Conservation (phyloP, 2,329 filamentous ascomycete species). For the Aspergillus uvarum region DNA sequence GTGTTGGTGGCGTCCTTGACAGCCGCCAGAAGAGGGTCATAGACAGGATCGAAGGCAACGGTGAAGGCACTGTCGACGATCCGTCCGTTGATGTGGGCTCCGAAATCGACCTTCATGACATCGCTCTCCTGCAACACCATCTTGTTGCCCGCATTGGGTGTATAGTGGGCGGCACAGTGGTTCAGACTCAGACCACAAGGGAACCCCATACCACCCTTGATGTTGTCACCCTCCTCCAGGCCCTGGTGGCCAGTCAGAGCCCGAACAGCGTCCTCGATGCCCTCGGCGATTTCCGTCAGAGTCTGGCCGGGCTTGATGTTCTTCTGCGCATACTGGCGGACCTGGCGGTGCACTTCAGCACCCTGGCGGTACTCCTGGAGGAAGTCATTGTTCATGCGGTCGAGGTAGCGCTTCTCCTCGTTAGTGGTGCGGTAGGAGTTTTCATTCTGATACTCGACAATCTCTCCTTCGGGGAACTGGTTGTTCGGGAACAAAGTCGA, state of each 20-base stretch:
- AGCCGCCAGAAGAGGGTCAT: constrained; percentile 65
- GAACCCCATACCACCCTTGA: constrained; percentile 81
- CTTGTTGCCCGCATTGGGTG: constrained; percentile 84
- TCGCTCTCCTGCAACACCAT: constrained; percentile 64
- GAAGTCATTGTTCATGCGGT: constrained; percentile 77
- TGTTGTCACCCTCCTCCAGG: constrained; percentile 72
- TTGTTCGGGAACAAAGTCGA: constrained; percentile 71
- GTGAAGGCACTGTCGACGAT: constrained; percentile 73
- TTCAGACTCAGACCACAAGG: constrained; percentile 81
- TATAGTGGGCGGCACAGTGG: constrained; percentile 83
- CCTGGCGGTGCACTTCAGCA: constrained; percentile 86
- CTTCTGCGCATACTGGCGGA: constrained; percentile 78
- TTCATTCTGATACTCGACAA: constrained; percentile 74
- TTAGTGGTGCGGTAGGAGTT: constrained; percentile 76
- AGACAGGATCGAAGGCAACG: constrained; percentile 65
- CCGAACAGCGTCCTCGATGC: constrained; percentile 81
- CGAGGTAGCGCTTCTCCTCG: constrained; percentile 80
- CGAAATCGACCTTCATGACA: constrained; percentile 73
- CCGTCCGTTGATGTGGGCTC: constrained; percentile 68
- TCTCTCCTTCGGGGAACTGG: constrained; percentile 74
- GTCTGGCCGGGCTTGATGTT: constrained; percentile 78
- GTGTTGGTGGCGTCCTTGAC: constrained; percentile 69
- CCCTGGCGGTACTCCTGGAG: constrained; percentile 77
- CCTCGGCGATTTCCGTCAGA: constrained; percentile 78
- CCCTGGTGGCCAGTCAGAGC: constrained; percentile 74